Percentiles rank a stretch among this genome's conserved stretches.
phyloP scores from a whole-genome alignment of 2,329 filamentous ascomycete species.

The Penicillium sp. region DNA sequence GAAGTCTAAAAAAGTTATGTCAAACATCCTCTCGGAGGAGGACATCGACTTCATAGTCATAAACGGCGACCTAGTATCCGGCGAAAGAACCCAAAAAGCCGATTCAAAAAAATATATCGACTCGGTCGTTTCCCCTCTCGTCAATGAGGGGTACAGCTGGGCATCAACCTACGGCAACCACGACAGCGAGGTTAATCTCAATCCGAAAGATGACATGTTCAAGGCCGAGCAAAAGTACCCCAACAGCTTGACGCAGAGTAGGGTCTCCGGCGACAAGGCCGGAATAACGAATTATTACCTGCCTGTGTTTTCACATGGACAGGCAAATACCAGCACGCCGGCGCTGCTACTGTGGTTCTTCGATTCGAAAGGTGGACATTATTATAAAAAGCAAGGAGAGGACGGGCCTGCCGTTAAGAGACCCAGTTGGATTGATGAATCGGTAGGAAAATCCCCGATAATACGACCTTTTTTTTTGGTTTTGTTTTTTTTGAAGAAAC shows the following conservation, averaged over 20 bases:
- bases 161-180: constrained; percentile 72
- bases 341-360: constrained; percentile 68
- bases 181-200: constrained; percentile 61
- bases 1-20: constrained; percentile 59
- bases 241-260: constrained; percentile 45
- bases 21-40: constrained; percentile 58
- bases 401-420: constrained; percentile 27
- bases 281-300: constrained; percentile 58
- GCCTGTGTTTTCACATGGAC: constrained; percentile 47
- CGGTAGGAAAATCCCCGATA: constrained; percentile 20
- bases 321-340: constrained; percentile 42
- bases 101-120: constrained; percentile 62
- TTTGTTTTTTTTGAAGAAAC: too few species aligned
- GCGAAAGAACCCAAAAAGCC: constrained; percentile 57
- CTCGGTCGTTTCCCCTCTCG: constrained; percentile 58
- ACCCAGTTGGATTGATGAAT: constrained; percentile 49
- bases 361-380: constrained; percentile 61
- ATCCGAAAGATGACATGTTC: constrained; percentile 45
- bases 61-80: constrained; percentile 70
- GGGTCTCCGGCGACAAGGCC: constrained; percentile 39
- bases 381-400: constrained; percentile 42
- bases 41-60: constrained; percentile 62
- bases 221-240: constrained; percentile 40
- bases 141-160: constrained; percentile 58
- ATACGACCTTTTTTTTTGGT: too few species aligned